These are phyloP conservation scores for Mediolabrus comicus DNA, from an alignment of 108 stramenopile species.

Conservation along the genomic window DNA sequence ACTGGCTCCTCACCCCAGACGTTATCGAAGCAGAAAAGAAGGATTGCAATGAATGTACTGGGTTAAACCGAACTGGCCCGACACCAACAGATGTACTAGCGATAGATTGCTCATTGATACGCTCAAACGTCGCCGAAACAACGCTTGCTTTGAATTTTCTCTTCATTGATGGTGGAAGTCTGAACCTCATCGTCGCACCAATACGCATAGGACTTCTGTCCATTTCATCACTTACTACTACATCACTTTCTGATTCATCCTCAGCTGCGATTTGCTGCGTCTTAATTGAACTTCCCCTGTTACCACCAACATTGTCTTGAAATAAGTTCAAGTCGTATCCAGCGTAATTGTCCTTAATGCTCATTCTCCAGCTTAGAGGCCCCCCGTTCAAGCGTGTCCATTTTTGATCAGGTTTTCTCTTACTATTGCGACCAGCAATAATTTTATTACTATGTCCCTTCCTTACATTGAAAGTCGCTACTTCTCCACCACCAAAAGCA, in stretches of 20 bases:
- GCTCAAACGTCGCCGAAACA: constrained; percentile 32
- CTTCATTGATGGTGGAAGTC: constrained; percentile 20
- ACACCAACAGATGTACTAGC: constrained; percentile 25
- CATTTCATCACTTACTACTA: neutral
- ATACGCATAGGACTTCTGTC: constrained; percentile 8
- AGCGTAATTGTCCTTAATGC: constrained; percentile 52
- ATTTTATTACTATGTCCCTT: constrained; percentile 64
- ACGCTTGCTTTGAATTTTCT: constrained; percentile 9
- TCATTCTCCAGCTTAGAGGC: constrained; percentile 43
- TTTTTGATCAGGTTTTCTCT: neutral
- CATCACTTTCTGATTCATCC: neutral
- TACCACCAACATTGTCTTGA: constrained; percentile 65
- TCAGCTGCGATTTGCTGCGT: neutral
- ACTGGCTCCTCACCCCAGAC: constrained; percentile 8
- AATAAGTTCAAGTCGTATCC: constrained; percentile 76
- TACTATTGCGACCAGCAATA: constrained; percentile 32
- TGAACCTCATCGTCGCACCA: constrained; percentile 29
- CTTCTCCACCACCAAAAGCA: constrained; percentile 82
- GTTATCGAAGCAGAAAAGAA: constrained; percentile 12
- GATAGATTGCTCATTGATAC: constrained; percentile 17
- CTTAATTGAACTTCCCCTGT: neutral
- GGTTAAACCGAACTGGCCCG: constrained; percentile 12
- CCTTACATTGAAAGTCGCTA: constrained; percentile 57
- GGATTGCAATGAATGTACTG: constrained; percentile 9
- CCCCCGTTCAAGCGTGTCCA: constrained; percentile 24